A percentile compares a stretch with the other conserved stretches of the same genome.
These are phyloP conservation scores for Cladophialophora bantiana DNA, from an alignment of 2,329 filamentous ascomycete species.

Conservation along the genomic window DNA sequence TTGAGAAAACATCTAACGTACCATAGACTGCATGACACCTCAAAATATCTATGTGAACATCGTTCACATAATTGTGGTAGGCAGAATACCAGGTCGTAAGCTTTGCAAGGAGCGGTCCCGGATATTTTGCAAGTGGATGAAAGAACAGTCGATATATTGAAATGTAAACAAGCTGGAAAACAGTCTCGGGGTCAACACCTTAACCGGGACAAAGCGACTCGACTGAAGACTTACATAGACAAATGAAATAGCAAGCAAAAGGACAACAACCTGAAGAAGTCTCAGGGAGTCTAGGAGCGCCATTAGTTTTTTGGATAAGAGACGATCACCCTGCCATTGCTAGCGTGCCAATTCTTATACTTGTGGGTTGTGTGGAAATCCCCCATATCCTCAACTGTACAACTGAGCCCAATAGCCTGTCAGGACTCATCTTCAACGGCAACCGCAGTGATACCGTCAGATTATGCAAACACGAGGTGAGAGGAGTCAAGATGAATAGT, in stretches of 20 bases:
- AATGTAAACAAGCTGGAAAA: slow-evolving; percentile 1
- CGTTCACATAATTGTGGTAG: slow-evolving; percentile 14
- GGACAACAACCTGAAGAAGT: neutral
- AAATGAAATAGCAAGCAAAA: neutral
- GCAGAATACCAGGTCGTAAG: slow-evolving; percentile 17
- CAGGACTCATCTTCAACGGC: neutral
- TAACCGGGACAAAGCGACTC: neutral
- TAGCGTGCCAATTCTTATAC: neutral
- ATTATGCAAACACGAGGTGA: neutral
- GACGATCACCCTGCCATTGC: neutral
- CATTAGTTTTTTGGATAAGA: neutral
- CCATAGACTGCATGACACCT: slow-evolving; percentile 10
- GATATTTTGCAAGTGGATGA: slow-evolving; percentile 14
- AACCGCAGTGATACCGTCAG: neutral
- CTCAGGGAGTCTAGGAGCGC: neutral
- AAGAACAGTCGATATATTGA: slow-evolving; percentile 8
- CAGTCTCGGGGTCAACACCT: neutral
- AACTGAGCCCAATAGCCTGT: neutral
- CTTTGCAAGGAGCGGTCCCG: slow-evolving; percentile 11
- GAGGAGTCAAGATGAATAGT: neutral
- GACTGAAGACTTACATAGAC: neutral
- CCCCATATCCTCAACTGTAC: neutral
- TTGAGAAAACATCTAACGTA: neutral
- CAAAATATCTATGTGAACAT: slow-evolving; percentile 9
- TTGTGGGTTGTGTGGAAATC: neutral